Conservation (phyloP, 306 rosid genomes). For the Prunus mira region DNA sequence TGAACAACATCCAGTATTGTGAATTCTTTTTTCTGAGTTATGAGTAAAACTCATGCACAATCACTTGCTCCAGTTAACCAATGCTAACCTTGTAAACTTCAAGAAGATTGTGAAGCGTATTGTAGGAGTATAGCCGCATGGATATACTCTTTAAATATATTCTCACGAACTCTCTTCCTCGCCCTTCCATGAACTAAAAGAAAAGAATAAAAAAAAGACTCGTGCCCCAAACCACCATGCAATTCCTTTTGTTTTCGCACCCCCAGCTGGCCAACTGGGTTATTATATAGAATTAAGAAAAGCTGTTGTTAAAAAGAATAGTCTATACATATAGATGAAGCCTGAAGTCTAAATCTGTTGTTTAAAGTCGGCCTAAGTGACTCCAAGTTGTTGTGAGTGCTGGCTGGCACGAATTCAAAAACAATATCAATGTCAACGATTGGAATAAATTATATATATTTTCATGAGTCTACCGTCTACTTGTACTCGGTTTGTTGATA, state of each 20-base stretch:
- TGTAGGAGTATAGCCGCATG: too few species aligned
- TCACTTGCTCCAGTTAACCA: not conserved
- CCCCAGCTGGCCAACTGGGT: not conserved
- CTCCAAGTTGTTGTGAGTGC: constrained; percentile 26
- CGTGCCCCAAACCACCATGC: not conserved
- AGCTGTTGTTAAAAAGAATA: not conserved
- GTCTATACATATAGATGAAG: not conserved
- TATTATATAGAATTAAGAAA: not conserved
- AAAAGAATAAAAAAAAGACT: too few species aligned
- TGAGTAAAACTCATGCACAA: not conserved
- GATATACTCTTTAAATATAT: not conserved
- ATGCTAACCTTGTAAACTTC: too few species aligned
- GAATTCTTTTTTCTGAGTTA: not conserved
- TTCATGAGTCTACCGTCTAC: not conserved
- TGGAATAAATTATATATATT: not conserved
- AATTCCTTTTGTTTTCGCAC: too few species aligned
- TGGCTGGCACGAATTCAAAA: constrained; percentile 11
- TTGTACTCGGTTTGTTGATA: not conserved
- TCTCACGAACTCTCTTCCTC: not conserved
- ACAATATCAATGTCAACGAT: constrained; percentile 7
- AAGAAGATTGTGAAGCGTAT: not conserved
- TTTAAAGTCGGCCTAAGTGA: constrained; percentile 4
- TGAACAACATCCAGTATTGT: not conserved
- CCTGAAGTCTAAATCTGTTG: too few species aligned
- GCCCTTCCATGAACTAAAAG: not conserved